phyloP scores from a whole-genome alignment of 768 basidiomycete species.

The Trametes cubensis region DNA sequence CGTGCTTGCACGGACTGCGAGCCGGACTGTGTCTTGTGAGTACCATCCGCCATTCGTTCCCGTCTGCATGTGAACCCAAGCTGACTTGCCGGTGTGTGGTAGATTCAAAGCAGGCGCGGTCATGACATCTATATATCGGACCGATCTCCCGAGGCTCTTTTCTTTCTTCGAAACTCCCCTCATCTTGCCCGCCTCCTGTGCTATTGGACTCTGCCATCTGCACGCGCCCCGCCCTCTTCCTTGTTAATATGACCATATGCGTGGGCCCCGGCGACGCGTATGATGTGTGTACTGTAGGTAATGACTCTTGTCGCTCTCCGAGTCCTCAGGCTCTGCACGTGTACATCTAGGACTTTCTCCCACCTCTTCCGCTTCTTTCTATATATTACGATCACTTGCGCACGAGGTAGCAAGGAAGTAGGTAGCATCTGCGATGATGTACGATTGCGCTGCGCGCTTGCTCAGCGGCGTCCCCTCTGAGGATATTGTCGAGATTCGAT shows the following conservation, averaged over 20 bases:
- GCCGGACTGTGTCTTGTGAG: conserved; percentile 20
- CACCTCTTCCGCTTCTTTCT: too few relatives aligned
- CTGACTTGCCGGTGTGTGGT: background rate
- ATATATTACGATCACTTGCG: too few relatives aligned
- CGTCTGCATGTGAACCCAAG: too few relatives aligned
- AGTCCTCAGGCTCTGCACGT: background rate
- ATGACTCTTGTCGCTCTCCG: background rate
- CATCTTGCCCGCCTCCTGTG: background rate
- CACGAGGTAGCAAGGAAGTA: too few relatives aligned
- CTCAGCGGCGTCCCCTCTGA: too few relatives aligned
- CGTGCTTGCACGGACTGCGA: conserved; percentile 20
- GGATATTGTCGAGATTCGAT: too few relatives aligned
- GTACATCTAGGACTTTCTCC: background rate
- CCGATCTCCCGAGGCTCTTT: background rate
- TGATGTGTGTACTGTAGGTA: background rate
- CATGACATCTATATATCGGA: conserved; percentile 1
- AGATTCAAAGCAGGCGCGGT: conserved; percentile 16
- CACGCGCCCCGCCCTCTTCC: background rate
- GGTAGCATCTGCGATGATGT: too few relatives aligned
- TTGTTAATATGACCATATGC: background rate
- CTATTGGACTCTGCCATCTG: background rate
- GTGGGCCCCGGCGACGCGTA: background rate
- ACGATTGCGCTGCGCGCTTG: too few relatives aligned
- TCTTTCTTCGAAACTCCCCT: background rate
- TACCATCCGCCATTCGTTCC: background rate